Base-by-base conservation (phyloP, 441 rosid species). In the Aleurites moluccanus region DNA sequence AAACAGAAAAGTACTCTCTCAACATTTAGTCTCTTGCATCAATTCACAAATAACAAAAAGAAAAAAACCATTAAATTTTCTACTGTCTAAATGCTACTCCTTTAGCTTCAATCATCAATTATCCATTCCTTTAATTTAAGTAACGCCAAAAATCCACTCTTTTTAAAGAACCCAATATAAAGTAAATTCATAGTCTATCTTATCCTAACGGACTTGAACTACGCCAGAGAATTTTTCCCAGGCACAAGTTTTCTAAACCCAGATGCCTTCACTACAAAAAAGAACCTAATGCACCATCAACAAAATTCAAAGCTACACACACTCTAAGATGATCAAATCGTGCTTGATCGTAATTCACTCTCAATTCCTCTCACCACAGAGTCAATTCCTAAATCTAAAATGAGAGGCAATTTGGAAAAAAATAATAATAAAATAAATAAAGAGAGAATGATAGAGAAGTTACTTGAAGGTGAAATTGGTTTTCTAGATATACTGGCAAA, bases 401-500 rank as follows among this genome's bases (percentile, higher is more conserved):
- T 4, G 2, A 55, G 45, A 47, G 5, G 14, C 1, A n/a, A 61
- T 0, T 4, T 4, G 21, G 2, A 73, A 11, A 18, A 59, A 11
- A 20, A 63, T 5, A 60, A 73, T 67, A 55, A 4, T 7, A 30
- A 18, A 18, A 49, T 49, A 14, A 14, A 44, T 6, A 16, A 72
- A 18, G 55, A 74, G 55, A 62, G 0, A 35, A 1, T 2, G 59
- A 52, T 16, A 4, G 69, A 67, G 33, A 81, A 79, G 88, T 82
- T 80, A 94, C 97, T 68, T 21, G 90, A 84, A 75, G 80, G 71
- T 53, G 82, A 82, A 53, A 64, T 60, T 77, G 79, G 77, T 63
- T 72, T 75, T 74, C 69, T 84, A 18, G 86, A 82, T 30, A 81
- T 72, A 75, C 73, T 73, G 61, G 78, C 82, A 80, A 75, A 55